These are phyloP conservation scores for Panus rudis DNA, from an alignment of 768 basidiomycete genomes.

Conservation along the genomic window DNA sequence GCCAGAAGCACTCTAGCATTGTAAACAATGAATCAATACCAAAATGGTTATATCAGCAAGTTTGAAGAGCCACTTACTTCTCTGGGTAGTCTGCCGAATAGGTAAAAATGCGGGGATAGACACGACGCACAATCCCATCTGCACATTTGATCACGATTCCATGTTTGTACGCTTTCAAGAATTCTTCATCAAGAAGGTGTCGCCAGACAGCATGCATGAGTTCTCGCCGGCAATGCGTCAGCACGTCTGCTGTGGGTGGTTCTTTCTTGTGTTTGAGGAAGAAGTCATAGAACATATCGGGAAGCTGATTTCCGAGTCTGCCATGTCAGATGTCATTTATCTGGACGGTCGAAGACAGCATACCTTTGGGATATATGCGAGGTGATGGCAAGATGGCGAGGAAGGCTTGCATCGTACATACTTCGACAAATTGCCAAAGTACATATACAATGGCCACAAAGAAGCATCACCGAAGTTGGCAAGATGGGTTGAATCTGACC, in stretches of 20 bases:
- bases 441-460: conserved; percentile 12
- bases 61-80: conserved; percentile 13
- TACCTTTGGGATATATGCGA: conserved; percentile 17
- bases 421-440: conserved; percentile 4
- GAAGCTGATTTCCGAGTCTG: conserved; percentile 8
- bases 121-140: conserved; percentile 14
- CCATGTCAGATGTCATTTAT: background rate
- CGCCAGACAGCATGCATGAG: conserved; percentile 16
- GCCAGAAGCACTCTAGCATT: conserved; percentile 30
- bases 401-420: conserved; percentile 9
- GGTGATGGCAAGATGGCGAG: conserved; percentile 2
- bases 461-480: conserved; percentile 17
- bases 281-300: conserved; percentile 10
- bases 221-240: conserved; percentile 17
- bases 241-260: background rate
- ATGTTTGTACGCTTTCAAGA: conserved; percentile 18
- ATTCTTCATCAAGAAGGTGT: conserved; percentile 12
- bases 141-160: conserved; percentile 14
- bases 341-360: background rate
- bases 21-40: too few relatives aligned
- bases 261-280: background rate
- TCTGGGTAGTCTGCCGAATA: conserved; percentile 25
- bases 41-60: background rate
- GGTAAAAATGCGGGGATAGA: conserved; percentile 18
- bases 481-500: conserved; percentile 21